These are phyloP conservation scores for Cyberlindnera lachancei DNA, from an alignment of 805 yeast species.

Conservation along the genomic window DNA sequence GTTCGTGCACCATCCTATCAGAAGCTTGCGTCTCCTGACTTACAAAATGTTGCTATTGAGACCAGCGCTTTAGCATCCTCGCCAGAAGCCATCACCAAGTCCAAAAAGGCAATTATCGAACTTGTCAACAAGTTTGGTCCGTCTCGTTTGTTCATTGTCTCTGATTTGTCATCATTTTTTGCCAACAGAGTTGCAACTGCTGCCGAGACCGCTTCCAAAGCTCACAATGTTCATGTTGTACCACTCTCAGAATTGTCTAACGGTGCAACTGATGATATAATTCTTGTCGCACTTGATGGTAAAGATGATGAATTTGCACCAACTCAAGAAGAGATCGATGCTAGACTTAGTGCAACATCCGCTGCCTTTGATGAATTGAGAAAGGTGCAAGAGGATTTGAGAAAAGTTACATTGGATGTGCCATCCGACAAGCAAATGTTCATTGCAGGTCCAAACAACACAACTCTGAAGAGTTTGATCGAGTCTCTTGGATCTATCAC, in stretches of 20 bases:
- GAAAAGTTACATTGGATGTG: slow-evolving; percentile 42
- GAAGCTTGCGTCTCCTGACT: slow-evolving; percentile 33
- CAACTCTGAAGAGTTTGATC: slow-evolving; percentile 42
- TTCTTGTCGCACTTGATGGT: slow-evolving; percentile 44
- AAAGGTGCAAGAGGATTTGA: slow-evolving; percentile 46
- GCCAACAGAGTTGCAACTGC: slow-evolving; percentile 35
- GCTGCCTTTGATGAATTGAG: slow-evolving; percentile 50
- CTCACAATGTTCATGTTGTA: slow-evolving; percentile 46
- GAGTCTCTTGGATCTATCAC: slow-evolving; percentile 24
- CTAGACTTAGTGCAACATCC: slow-evolving; percentile 47
- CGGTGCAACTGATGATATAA: slow-evolving; percentile 34
- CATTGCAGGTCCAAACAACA: slow-evolving; percentile 52
- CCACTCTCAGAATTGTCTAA: slow-evolving; percentile 46
- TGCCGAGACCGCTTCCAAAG: slow-evolving; percentile 35
- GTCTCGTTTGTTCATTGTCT: slow-evolving; percentile 44
- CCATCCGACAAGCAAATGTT: slow-evolving; percentile 48
- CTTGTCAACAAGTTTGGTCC: slow-evolving; percentile 72
- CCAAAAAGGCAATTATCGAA: slow-evolving; percentile 66
- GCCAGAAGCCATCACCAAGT: slow-evolving; percentile 44
- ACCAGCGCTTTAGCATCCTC: slow-evolving; percentile 46
- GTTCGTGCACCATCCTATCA: slow-evolving; percentile 40
- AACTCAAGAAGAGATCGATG: slow-evolving; percentile 48
- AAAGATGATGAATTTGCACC: slow-evolving; percentile 67
- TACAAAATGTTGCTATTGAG: slow-evolving; percentile 47
- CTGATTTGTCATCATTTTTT: slow-evolving; percentile 64